These are phyloP conservation scores for Aspergillus sergii DNA, from an alignment of 2,329 filamentous ascomycete species.

Conservation along the genomic window DNA sequence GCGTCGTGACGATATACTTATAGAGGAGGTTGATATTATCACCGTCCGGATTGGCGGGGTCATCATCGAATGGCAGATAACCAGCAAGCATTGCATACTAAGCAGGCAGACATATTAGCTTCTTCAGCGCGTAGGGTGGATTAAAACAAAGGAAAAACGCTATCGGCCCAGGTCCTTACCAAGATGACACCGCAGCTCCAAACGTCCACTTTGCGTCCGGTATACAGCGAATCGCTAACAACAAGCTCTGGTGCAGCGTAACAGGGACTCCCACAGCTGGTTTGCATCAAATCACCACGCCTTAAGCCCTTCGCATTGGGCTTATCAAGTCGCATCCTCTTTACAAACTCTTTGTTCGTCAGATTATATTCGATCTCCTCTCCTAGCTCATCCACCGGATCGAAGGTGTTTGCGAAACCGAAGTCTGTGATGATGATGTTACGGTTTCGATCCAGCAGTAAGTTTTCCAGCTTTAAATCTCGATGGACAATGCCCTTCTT, in stretches of 20 bases:
- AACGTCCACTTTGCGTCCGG: constrained; percentile 95
- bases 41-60: constrained; percentile 95
- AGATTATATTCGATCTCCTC: constrained; percentile 90
- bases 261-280: constrained; percentile 95
- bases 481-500: constrained; percentile 98
- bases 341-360: constrained; percentile 84
- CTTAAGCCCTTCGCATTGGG: constrained; percentile 73
- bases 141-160: neutral
- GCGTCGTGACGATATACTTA: constrained; percentile 98
- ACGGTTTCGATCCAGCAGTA: constrained; percentile 90
- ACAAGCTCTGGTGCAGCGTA: constrained; percentile 97
- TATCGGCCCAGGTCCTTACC: constrained; percentile 60
- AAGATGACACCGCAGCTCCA: constrained; percentile 99
- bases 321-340: constrained; percentile 81
- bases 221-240: constrained; percentile 96
- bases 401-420: constrained; percentile 97
- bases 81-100: constrained; percentile 99
- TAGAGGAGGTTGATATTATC: constrained; percentile 99
- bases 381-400: constrained; percentile 80
- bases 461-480: constrained; percentile 93
- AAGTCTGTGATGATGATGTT: constrained; percentile 99
- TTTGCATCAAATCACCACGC: constrained; percentile 96
- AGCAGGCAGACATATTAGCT: constrained; percentile 5
- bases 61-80: constrained; percentile 96
- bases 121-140: neutral